phyloP scores from a whole-genome alignment of 1,139 yeast species.

The Nakaseomyces glabratus region DNA sequence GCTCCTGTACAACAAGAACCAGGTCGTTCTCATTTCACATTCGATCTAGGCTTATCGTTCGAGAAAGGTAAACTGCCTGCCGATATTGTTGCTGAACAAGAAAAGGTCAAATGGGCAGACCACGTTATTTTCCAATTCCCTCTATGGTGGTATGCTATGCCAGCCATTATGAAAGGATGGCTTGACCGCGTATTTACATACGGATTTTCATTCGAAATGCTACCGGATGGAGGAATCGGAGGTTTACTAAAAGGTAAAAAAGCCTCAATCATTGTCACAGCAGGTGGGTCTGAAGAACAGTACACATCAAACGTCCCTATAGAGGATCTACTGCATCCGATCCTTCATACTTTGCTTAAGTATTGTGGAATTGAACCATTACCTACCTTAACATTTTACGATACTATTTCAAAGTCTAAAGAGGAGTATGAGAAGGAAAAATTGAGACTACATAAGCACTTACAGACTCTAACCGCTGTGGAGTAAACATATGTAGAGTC shows the following conservation, averaged over 20 bases:
- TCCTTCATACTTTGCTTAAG: constrained; percentile 2
- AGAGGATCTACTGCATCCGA: constrained; percentile 22
- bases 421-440: not conserved
- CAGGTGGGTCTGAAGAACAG: constrained; percentile 16
- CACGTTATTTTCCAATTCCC: constrained; percentile 23
- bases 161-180: constrained; percentile 27
- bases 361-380: not conserved
- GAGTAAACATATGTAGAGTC: too few relatives aligned
- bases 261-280: constrained; percentile 18
- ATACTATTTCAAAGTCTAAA: not conserved
- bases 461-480: not conserved
- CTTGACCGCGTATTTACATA: constrained; percentile 22
- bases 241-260: constrained; percentile 19
- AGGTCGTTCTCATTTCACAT: constrained; percentile 11
- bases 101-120: constrained; percentile 28
- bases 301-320: constrained; percentile 19
- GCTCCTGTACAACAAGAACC: constrained; percentile 11
- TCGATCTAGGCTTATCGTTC: constrained; percentile 16
- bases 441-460: not conserved
- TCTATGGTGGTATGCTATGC: constrained; percentile 25
- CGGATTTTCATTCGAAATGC: constrained; percentile 19
- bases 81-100: constrained; percentile 17
- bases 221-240: constrained; percentile 18
- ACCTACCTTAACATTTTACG: not conserved
- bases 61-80: constrained; percentile 13